A percentile compares a stretch with the other conserved stretches of the same genome.
These are phyloP conservation scores for Blepharisma stoltei DNA, from an alignment of 73 alveolate species.

Conservation along the genomic window DNA sequence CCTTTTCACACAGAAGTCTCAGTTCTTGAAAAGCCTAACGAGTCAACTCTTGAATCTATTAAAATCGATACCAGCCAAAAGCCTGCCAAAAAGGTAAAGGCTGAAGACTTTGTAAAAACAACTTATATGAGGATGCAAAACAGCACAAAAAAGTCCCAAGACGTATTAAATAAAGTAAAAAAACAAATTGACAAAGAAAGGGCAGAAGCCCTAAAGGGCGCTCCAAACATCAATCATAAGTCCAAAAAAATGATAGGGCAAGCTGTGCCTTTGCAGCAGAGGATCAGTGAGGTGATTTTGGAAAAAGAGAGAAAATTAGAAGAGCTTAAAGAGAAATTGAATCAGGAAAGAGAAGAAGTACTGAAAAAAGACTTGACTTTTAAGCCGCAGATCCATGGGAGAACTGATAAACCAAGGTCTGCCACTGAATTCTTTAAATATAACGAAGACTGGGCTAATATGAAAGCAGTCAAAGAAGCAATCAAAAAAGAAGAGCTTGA, in stretches of 20 bases:
- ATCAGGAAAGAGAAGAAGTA: background rate
- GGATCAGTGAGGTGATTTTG: background rate
- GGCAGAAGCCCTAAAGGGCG: background rate
- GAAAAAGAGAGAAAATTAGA: background rate
- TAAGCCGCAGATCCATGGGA: background rate
- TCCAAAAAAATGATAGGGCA: background rate
- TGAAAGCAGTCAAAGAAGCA: background rate
- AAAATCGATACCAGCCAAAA: background rate
- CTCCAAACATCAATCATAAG: background rate
- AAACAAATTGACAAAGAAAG: background rate
- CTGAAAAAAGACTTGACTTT: constrained; percentile 11
- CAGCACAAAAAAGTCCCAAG: background rate
- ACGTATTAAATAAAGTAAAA: background rate
- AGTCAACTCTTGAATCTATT: too few relatives aligned
- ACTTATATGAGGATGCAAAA: constrained; percentile 1
- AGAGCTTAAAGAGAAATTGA: background rate
- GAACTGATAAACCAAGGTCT: background rate
- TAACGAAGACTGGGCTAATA: background rate
- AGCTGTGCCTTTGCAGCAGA: background rate
- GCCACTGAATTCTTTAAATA: background rate
- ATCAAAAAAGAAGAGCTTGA: background rate
- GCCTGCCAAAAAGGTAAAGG: background rate
- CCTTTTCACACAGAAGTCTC: background rate
- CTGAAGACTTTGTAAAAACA: background rate
- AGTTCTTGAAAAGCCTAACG: background rate